phyloP scores from a whole-genome alignment of 371 early-diverging fungal genomes.

The Mucor piriformis region DNA sequence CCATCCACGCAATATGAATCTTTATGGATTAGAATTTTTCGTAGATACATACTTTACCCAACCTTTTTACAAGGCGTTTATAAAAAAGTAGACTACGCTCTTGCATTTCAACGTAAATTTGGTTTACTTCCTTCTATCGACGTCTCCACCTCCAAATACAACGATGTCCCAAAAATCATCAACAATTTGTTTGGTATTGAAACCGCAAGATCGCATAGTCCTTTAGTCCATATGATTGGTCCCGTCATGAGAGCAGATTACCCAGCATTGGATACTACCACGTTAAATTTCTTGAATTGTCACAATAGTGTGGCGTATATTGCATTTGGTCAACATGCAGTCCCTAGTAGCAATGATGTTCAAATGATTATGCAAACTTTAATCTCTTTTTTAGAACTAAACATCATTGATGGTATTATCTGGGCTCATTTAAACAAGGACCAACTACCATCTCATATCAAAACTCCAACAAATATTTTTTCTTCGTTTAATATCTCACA shows the following conservation, averaged over 20 bases:
- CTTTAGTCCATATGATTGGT: slow-evolving; percentile 34
- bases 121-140: neutral
- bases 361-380: slow-evolving; percentile 23
- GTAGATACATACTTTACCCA: neutral
- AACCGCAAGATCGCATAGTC: slow-evolving; percentile 28
- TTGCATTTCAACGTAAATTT: neutral
- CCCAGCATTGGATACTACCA: slow-evolving; percentile 9
- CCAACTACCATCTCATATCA: neutral
- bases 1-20: slow-evolving; percentile 16
- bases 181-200: slow-evolving; percentile 31
- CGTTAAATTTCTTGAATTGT: slow-evolving; percentile 19
- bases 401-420: slow-evolving; percentile 34
- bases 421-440: slow-evolving; percentile 25
- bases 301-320: slow-evolving; percentile 31
- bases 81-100: neutral
- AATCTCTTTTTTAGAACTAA: slow-evolving; percentile 10
- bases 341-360: slow-evolving; percentile 3
- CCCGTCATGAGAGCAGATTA: slow-evolving; percentile 27
- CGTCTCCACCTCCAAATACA: neutral
- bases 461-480: neutral
- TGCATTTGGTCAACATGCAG: slow-evolving; percentile 38
- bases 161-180: slow-evolving; percentile 18
- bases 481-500: neutral
- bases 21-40: neutral
- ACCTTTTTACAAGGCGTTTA: neutral